Conservation (phyloP, 2,329 filamentous ascomycete species). For the Stagonosporopsis tanaceti region DNA sequence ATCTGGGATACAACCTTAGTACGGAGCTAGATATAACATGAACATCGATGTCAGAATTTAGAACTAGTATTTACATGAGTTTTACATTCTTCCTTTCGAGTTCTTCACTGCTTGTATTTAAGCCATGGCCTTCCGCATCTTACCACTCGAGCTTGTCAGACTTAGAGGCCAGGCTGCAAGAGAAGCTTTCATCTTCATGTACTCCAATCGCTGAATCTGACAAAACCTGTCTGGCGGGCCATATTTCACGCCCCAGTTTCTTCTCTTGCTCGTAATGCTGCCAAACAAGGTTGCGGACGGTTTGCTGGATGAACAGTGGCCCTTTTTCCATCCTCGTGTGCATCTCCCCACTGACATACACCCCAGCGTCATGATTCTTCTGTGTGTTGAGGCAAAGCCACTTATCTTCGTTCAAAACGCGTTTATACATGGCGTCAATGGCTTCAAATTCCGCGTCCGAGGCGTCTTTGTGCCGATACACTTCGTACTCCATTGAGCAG, state of each 20-base stretch:
- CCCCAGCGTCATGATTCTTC: constrained; percentile 64
- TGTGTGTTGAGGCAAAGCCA: constrained; percentile 56
- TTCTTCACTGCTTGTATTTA: too few relatives aligned
- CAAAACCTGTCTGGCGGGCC: constrained; percentile 50
- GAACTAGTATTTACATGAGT: too few relatives aligned
- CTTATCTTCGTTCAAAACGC: constrained; percentile 70
- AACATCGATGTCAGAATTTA: too few relatives aligned
- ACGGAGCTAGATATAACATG: too few relatives aligned
- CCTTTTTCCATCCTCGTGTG: constrained; percentile 67
- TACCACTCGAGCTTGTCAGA: too few relatives aligned
- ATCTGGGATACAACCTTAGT: too few relatives aligned
- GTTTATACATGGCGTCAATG: constrained; percentile 67
- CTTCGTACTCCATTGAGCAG: constrained; percentile 66
- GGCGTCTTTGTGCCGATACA: constrained; percentile 66
- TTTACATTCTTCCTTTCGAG: too few relatives aligned
- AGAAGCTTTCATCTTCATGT: constrained; percentile 56
- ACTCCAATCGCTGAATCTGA: constrained; percentile 53
- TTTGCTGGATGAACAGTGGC: constrained; percentile 63
- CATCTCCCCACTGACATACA: constrained; percentile 68
- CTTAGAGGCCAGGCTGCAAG: too few relatives aligned
- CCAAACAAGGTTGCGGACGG: constrained; percentile 56
- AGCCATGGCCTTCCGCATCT: too few relatives aligned
- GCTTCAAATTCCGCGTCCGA: constrained; percentile 62
- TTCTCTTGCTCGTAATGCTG: constrained; percentile 20
- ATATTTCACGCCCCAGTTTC: constrained; percentile 15